Evolutionary conservation across 495 filamentous ascomycete species (phyloP), one percentile per base, ranked within the genome.

Genomic region (Penicillium desertorum): DNA sequence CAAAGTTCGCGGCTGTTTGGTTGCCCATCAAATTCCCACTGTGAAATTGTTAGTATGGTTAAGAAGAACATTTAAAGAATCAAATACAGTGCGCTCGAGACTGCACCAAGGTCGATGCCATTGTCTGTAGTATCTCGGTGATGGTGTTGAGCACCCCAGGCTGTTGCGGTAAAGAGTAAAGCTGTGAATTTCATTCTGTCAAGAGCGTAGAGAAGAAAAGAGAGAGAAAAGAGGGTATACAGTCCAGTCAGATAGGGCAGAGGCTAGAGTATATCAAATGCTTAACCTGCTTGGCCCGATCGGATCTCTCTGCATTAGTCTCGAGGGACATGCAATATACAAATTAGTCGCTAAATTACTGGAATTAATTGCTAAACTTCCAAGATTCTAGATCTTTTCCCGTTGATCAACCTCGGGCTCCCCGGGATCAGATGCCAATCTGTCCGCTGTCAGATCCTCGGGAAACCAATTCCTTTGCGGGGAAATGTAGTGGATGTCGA

Each of bases 1-100:
- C 66, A 22, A 72, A 67, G 51, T 71, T 69, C 25, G 61, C 63
- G 46, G 58, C 45, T 37, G 63, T 63, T 50, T 60, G 45, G 41
- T 61, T 63, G 16, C 62, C 52, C 8, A 60, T 54, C 17, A 61
- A 9, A 30, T 66, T 43, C 22, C 41, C 52, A 16, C 51, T 60
- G 32, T 3, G 30, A 42, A 2, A 32, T 10, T 19, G 27, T 59
- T n/a, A 58, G 56, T 17, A 4, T n/a, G 41, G 22, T 11, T n/a
- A 11, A 8, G 23, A 2, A 22, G 1, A 0, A 11, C 5, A 29
- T 42, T 3, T 1, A 34, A 17, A 17, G 9, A 25, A 9, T 11
- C 17, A 47, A 25, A 17, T 54, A 66, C 61, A 63, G 51, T 53
- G 61, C 57, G 29, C 57, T 56, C 1, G 63, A 56, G 30, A 66